Percentiles rank a stretch among this genome's conserved stretches.
These are phyloP conservation scores for Penicillium hordei DNA, from an alignment of 2,329 filamentous ascomycete genomes.

Conservation along the genomic window DNA sequence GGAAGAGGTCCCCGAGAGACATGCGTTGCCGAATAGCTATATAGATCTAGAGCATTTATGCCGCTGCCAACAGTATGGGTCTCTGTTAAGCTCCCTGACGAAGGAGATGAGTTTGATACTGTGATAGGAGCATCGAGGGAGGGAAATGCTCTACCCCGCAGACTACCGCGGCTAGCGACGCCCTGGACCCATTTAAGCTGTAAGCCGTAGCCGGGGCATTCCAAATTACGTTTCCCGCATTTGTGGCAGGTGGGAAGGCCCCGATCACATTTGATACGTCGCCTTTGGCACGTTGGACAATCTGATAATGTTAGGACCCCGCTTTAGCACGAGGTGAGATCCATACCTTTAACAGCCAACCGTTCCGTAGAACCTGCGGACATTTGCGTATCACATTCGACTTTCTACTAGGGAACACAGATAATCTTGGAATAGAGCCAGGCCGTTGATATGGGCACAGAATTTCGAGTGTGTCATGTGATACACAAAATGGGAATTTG, in stretches of 20 bases:
- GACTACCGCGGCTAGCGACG: slow-evolving; percentile 27
- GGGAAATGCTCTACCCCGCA: slow-evolving; percentile 23
- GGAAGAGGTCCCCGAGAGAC: neutral
- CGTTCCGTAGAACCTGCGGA: slow-evolving; percentile 10
- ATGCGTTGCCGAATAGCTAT: neutral
- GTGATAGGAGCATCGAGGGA: slow-evolving; percentile 1
- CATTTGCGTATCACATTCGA: slow-evolving; percentile 11
- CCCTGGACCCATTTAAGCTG: slow-evolving; percentile 28
- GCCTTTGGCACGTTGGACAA: slow-evolving; percentile 24
- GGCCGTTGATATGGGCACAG: neutral
- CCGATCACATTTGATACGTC: slow-evolving; percentile 30
- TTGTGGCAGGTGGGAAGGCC: slow-evolving; percentile 25
- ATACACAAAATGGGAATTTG: neutral
- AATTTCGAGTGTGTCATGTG: neutral
- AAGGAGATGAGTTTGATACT: neutral
- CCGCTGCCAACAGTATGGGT: neutral
- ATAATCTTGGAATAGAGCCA: neutral
- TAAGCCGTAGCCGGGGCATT: slow-evolving; percentile 29
- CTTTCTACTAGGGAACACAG: too few species aligned
- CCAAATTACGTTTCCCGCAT: slow-evolving; percentile 26
- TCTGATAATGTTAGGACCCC: slow-evolving; percentile 11
- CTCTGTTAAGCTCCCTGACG: neutral
- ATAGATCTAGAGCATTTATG: neutral
- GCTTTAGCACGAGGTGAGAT: neutral
- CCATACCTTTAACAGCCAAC: slow-evolving; percentile 2